Evolutionary conservation across 2,329 filamentous ascomycete genomes (phyloP), one percentile per base, ranked within the genome.

Genomic region (Monosporascus cannonballus): DNA sequence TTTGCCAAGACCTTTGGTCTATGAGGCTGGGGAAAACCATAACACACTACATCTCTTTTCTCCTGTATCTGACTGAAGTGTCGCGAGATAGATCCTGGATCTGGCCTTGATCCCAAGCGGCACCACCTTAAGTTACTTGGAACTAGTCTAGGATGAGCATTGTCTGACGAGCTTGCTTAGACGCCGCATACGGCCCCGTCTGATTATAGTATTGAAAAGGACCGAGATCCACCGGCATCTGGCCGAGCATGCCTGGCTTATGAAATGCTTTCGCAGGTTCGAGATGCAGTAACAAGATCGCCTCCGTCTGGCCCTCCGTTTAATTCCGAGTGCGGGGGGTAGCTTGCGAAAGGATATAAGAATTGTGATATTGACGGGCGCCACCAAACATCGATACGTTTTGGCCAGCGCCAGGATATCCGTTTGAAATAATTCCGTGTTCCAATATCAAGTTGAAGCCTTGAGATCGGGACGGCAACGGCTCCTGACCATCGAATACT

Each of bases 11-110:
- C 87, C 89, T 85, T 95, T 77, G 89, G 87, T 84, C 81, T 62
- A 75, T 96, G 89, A 93, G 82, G 89, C 86, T 87, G 83, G 85
- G 87, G 88, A 85, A 83, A 93, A 93, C 87, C 89, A 92, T 93
- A 83, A 80, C 77, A 73, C 77, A 78, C 84, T 84, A 89, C 84
- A 90, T 86, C 11, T 34, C 30, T 52, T 20, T 52, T 47, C 39
- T 20, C n/a, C 11, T n/a, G 8, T 41, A 34, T 20, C 5, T 39
- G 20, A 20, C 48, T 9, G 8, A 37, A 30, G n/a, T 36, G 6
- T 42, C n/a, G 7, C 20, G 27, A 18, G 4, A 22, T 44, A 15
- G 11, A 15, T 27, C 2, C 25, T 11, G 14, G 9, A 6, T 14
- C 22, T 27, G 30, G 11, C 30, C 30, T 34, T 5, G 11, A 14